These are phyloP conservation scores for Raphidocelis subcapitata DNA, from an alignment of 139 green algal species.

Conservation along the genomic window DNA sequence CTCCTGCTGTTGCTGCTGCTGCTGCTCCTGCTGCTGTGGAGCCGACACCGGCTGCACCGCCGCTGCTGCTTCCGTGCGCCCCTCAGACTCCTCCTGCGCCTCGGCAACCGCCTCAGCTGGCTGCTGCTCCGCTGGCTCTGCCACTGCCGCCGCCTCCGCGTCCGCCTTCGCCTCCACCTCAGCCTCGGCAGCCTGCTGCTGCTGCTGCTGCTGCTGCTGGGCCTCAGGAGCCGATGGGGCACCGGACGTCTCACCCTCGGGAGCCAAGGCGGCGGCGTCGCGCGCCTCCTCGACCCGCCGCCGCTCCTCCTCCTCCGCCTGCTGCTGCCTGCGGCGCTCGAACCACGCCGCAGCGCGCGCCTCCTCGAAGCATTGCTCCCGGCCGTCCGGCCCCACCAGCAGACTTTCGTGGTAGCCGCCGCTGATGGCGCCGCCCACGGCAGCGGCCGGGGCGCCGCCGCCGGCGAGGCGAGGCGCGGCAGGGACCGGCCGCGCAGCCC, in stretches of 20 bases:
- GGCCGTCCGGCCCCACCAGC: constrained; percentile 23
- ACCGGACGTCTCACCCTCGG: background rate
- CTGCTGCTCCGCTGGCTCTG: too few relatives aligned
- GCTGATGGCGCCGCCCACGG: too few relatives aligned
- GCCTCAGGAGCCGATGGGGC: background rate
- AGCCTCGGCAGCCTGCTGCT: too few relatives aligned
- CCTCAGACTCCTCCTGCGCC: too few relatives aligned
- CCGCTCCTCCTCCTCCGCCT: background rate
- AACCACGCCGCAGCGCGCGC: constrained; percentile 45
- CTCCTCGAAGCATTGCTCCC: constrained; percentile 80
- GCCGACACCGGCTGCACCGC: background rate
- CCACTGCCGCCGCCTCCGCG: too few relatives aligned
- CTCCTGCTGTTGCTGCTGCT: constrained; percentile 2
- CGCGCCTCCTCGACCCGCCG: background rate
- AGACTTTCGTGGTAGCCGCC: constrained; percentile 18
- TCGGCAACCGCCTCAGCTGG: too few relatives aligned
- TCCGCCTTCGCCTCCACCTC: too few relatives aligned
- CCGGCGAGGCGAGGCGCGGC: background rate
- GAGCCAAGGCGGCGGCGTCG: too few relatives aligned
- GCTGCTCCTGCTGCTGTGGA: constrained; percentile 7
- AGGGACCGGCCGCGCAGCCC: too few relatives aligned
- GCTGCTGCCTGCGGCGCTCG: background rate
- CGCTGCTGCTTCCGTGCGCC: background rate
- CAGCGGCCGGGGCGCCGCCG: too few relatives aligned
- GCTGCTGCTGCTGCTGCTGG: constrained; percentile 12